Evolutionary conservation across 495 filamentous ascomycete species (phyloP), one percentile per base, ranked within the genome.

Genomic region (Penicillium crystallinum): DNA sequence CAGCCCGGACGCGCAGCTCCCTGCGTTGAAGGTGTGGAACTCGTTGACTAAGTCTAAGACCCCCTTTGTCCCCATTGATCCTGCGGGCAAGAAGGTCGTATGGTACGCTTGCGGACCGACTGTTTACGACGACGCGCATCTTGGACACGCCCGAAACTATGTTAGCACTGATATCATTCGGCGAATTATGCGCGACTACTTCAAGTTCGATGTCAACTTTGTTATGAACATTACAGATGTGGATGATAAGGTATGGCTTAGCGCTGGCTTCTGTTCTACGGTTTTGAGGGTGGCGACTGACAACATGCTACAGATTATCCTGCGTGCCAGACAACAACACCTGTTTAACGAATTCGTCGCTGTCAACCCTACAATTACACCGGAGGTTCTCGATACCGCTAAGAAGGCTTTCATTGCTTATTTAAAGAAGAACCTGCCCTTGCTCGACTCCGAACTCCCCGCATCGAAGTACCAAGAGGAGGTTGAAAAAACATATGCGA

Each of bases 191-290:
- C 68, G 75, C 55, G 85, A 95, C 63, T 92, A 95, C 69, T 96
- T 96, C 64, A 81, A 82, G 38, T 96, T 85, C 66, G 76, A 91
- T 29, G 83, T 97, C 49, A 80, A 86, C 37, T 96, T 96, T 77
- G 90, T 97, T 40, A 92, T 95, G 87, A 98, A 98, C 68, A 88
- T 95, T 58, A 96, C 91, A 4, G 89, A 96, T 72, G 81, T 96
- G 2, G 90, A 96, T 65, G 90, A 96, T 72, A 97, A 95, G 82
- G 84, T 88, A 63, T 48, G 60, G 1, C 21, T 25, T 22, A 8
- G 18, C 11, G 4, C 5, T 35, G 15, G 22, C 21, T 34, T 23
- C 14, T 42, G 19, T 5, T 12, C 30, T 31, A 30, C 21, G 18
- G 22, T n/a, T 6, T 19, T 30, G 5, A 40, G 29, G 18, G n/a